Conservation (phyloP, 352 stramenopile genomes). For the Phytopythium ostracodes region DNA sequence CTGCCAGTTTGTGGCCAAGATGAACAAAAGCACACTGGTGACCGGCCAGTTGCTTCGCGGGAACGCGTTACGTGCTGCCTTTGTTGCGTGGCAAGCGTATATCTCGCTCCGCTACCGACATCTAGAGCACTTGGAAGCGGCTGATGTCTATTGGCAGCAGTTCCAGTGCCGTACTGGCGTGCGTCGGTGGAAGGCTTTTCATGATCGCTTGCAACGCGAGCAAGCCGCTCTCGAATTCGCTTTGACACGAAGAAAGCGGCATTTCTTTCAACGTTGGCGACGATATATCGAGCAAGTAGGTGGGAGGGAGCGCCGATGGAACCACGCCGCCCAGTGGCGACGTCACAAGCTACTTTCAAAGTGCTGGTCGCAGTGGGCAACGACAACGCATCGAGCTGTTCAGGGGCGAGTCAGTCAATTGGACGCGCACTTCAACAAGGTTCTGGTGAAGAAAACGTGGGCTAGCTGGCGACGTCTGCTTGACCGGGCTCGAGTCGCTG, state of each 20-base stretch:
- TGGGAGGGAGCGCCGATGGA: background rate
- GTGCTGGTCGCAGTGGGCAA: background rate
- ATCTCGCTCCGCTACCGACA: slow-evolving; percentile 7
- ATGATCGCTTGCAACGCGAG: background rate
- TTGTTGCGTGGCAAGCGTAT: slow-evolving; percentile 21
- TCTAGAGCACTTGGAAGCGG: slow-evolving; percentile 3
- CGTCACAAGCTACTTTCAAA: slow-evolving; percentile 6
- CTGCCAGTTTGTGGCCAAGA: slow-evolving; percentile 16
- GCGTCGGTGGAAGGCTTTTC: background rate
- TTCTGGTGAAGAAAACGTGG: slow-evolving; percentile 19
- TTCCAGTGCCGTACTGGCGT: background rate
- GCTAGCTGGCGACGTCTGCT: slow-evolving; percentile 15
- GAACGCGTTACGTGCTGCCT: slow-evolving; percentile 21
- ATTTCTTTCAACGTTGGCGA: background rate
- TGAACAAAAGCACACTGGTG: slow-evolving; percentile 24
- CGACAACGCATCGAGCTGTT: background rate
- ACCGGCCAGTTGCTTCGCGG: slow-evolving; percentile 18
- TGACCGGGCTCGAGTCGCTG: slow-evolving; percentile 10
- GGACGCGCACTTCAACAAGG: slow-evolving; percentile 15
- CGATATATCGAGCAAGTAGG: background rate
- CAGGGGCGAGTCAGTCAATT: slow-evolving; percentile 12
- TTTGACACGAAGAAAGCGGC: background rate
- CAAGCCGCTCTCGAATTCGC: background rate
- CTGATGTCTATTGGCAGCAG: slow-evolving; percentile 6
- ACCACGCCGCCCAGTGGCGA: background rate